Conservation (phyloP, 495 filamentous ascomycete genomes). For the Pyrenula massariospora region DNA sequence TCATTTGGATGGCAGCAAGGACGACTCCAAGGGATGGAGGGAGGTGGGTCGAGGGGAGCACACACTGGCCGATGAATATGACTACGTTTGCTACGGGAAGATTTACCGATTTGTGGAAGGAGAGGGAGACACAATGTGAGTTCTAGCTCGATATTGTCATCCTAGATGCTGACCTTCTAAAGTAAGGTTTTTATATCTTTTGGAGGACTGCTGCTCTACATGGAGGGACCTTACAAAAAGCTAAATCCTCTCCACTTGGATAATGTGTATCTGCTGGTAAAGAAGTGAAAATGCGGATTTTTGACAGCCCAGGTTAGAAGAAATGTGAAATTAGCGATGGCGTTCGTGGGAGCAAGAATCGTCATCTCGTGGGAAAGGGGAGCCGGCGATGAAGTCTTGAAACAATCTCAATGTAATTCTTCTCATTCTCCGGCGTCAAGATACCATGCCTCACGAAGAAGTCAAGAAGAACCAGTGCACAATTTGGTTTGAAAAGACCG, state of each 20-base stretch:
- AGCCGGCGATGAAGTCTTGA: conserved; percentile 66
- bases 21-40: conserved; percentile 62
- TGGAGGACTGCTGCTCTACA: conserved; percentile 75
- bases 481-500: conserved; percentile 90
- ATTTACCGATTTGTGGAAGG: conserved; percentile 94
- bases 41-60: conserved; percentile 60
- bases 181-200: conserved; percentile 92
- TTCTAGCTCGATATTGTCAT: conserved; percentile 5
- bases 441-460: conserved; percentile 86
- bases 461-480: conserved; percentile 68
- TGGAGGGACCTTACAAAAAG: conserved; percentile 94
- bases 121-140: conserved; percentile 75
- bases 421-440: conserved; percentile 70
- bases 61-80: conserved; percentile 80
- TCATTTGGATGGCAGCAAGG: conserved; percentile 67
- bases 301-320: background rate
- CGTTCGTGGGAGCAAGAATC: conserved; percentile 2
- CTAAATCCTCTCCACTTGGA: conserved; percentile 82
- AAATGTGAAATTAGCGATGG: conserved; percentile 5
- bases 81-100: conserved; percentile 97
- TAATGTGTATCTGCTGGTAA: conserved; percentile 83
- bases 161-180: background rate
- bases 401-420: conserved; percentile 66
- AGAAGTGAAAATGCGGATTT: conserved; percentile 49
- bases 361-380: conserved; percentile 59